Evolutionary conservation across 768 basidiomycete genomes (phyloP).

Genomic region (Chalciporus pseudorubinellus): DNA sequence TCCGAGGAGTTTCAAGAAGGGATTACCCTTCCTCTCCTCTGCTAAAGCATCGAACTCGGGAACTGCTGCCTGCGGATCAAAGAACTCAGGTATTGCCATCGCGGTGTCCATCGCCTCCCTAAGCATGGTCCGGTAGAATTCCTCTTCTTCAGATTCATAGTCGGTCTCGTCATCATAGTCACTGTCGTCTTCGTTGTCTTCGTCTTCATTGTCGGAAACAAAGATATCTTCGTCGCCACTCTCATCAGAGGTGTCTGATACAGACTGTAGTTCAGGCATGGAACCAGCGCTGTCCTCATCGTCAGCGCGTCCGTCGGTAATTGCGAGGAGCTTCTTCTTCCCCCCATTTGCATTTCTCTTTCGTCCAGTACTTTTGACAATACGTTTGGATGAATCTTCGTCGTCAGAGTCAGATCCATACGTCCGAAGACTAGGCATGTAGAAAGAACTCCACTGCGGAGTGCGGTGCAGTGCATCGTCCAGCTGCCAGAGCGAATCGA

Average conservation of each 20-base stretch:
- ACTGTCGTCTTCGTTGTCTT: slow-evolving; percentile 35
- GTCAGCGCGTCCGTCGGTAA: slow-evolving; percentile 42
- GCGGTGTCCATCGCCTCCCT: slow-evolving; percentile 74
- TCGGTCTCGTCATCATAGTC: slow-evolving; percentile 40
- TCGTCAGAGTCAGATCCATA: slow-evolving; percentile 26
- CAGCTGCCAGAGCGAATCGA: slow-evolving; percentile 67
- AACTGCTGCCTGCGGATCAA: slow-evolving; percentile 46
- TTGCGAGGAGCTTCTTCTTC: slow-evolving; percentile 44
- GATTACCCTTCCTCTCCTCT: slow-evolving; percentile 64
- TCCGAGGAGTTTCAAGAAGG: slow-evolving; percentile 74
- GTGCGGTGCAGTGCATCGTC: slow-evolving; percentile 46
- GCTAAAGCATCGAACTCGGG: slow-evolving; percentile 43
- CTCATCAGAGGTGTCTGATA: slow-evolving; percentile 57
- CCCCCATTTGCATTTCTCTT: slow-evolving; percentile 16
- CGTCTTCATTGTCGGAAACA: slow-evolving; percentile 32
- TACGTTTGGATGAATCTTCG: slow-evolving; percentile 16
- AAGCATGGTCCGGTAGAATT: slow-evolving; percentile 56
- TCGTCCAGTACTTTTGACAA: slow-evolving; percentile 12
- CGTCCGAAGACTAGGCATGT: slow-evolving; percentile 20
- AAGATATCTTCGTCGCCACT: slow-evolving; percentile 35
- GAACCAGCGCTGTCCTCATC: slow-evolving; percentile 47
- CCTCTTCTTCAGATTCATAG: slow-evolving; percentile 70
- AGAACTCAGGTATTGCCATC: slow-evolving; percentile 54
- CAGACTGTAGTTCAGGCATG: slow-evolving; percentile 67
- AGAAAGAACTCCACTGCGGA: slow-evolving; percentile 61